These are phyloP conservation scores for Phyllosticta citribraziliensis DNA, from an alignment of 2,329 filamentous ascomycete species.

Conservation along the genomic window DNA sequence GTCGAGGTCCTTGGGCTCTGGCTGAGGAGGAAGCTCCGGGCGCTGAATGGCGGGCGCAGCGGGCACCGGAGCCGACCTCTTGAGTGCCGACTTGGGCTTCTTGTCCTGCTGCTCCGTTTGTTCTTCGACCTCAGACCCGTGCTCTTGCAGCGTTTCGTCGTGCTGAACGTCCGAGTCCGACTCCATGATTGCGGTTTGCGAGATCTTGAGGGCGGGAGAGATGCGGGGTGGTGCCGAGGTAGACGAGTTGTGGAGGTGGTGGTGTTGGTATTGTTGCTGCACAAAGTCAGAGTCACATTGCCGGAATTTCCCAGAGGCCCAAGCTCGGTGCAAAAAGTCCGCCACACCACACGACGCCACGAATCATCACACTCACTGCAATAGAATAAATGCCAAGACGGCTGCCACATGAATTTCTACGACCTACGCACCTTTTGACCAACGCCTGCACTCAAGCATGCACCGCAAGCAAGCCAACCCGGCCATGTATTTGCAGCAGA, in stretches of 20 bases:
- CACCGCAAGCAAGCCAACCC: not conserved
- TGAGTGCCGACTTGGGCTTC: conserved; percentile 65
- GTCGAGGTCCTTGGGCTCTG: conserved; percentile 82
- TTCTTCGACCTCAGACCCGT: conserved; percentile 69
- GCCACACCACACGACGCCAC: too few relatives aligned
- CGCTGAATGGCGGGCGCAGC: conserved; percentile 44
- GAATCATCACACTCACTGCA: too few relatives aligned
- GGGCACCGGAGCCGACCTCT: conserved; percentile 54
- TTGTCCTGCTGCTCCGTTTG: conserved; percentile 44
- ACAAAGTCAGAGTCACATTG: conserved; percentile 8
- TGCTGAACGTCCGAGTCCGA: conserved; percentile 31
- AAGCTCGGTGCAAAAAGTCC: too few relatives aligned
- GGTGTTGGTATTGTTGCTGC: not conserved
- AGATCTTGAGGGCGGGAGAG: not conserved
- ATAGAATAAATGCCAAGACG: too few relatives aligned
- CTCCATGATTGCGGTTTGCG: conserved; percentile 25
- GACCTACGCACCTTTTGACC: not conserved
- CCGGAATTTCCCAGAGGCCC: too few relatives aligned
- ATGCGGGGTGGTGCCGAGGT: conserved; percentile 1
- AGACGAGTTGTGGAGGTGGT: not conserved
- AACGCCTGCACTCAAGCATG: not conserved
- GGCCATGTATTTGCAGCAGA: not conserved
- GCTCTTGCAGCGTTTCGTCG: conserved; percentile 31
- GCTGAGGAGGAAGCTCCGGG: conserved; percentile 74
- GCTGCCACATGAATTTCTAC: not conserved